Base-by-base conservation (phyloP, 1,284 basidiomycete species). In the Irpex sp. region DNA sequence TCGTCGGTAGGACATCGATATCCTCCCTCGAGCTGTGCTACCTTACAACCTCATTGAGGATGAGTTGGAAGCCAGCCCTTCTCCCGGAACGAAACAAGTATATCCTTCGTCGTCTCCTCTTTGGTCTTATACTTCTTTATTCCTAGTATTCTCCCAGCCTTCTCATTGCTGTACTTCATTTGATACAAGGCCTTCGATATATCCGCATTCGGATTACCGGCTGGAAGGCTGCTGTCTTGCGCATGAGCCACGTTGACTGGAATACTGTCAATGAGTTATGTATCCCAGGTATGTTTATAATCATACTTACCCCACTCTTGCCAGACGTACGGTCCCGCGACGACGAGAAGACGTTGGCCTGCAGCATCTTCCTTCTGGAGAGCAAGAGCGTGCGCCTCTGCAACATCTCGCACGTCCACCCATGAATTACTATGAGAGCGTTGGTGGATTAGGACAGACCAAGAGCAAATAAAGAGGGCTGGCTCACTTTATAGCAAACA, bases 71-170 rank as follows among this genome's bases (percentile, higher is more conserved):
- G 44, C 78, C 79, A 81, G 1, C 79, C 78, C 57, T 76, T 72
- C 36, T 65, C 67, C 65, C 74, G 73, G 62, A 77, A 77, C 62
- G 80, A 75, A 21, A 66, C 76, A 21, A 81, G 66, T 4, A 75
- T 78, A 64, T 81, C 82, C 21, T 66, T 69, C 34, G 77, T 73
- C 3, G 72, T 74, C 62, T 84, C 75, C 58, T 77, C 75, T 62
- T 79, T 76, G 1, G 73, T 71, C 31, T 73, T 75, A 66, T 79
- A 85, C 62, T 79, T 75, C 62, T 78, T 75, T 56, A 85, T 69
- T 2, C 78, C 82, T 9, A 86, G 75, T 44, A 84, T 73, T 56
- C 73, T 74, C 44, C 70, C 71, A 19, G 76, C 76, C 67, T 83
- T 82, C 26, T 49, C 40, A 6, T 15, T n/a, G 38, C 60, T 44